Percentiles rank a stretch among this genome's conserved stretches.
Conservation (phyloP, 176 grass and related monocot species). For the Aechmea fasciata region DNA sequence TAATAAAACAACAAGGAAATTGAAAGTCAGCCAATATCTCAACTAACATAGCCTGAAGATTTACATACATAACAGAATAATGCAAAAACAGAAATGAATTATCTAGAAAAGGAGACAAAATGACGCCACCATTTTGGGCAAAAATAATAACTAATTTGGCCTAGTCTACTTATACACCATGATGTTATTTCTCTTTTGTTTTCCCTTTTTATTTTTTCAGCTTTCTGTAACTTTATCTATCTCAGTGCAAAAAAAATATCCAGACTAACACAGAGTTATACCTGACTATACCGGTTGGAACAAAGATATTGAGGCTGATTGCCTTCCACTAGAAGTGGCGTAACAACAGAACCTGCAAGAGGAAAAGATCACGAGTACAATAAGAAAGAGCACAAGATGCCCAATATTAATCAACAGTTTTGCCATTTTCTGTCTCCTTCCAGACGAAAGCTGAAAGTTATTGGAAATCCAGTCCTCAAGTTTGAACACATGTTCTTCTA, state of each 20-base stretch:
- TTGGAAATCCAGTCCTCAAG: no score
- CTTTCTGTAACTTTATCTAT: neutral
- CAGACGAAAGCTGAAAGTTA: no score
- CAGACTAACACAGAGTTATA: conserved; percentile 12
- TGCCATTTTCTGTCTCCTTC: no score
- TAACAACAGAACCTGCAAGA: conserved; percentile 25
- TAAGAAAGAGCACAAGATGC: no score
- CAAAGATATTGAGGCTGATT: conserved; percentile 10
- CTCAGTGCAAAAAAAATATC: neutral
- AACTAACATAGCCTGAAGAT: no score
- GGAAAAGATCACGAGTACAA: neutral
- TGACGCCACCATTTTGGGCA: no score
- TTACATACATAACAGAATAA: no score
- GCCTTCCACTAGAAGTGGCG: conserved; percentile 37
- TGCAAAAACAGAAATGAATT: no score
- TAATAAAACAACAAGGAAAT: no score
- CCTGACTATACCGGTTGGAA: neutral
- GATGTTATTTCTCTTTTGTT: neutral
- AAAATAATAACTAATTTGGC: neutral
- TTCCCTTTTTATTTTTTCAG: neutral
- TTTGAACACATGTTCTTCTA: no score
- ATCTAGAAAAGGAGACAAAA: no score
- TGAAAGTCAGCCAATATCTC: no score
- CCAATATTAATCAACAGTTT: neutral
- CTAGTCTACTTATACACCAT: neutral